Base-by-base conservation (phyloP, 2,329 filamentous ascomycete genomes). In the Leptographium radiaticola region DNA sequence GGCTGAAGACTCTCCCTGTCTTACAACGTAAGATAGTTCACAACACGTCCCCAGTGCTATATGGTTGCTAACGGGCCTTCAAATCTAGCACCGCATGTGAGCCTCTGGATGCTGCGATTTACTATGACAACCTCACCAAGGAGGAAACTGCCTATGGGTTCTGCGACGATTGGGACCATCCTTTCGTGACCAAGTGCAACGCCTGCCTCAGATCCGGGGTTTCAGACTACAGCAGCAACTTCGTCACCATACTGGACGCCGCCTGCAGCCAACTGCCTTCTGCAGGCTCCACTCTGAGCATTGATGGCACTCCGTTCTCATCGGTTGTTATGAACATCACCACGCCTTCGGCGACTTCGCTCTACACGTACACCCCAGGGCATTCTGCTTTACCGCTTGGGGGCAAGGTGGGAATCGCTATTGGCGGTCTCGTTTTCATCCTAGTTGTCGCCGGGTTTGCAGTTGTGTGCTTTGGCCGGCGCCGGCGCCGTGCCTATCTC, bases 341-440 rank as follows among this genome's bases (percentile, higher is more conserved):
- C 2, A 66, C 68, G 0, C 76, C 80, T 0, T 67, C 71, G 0
- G 66, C 72, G 0, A 66, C 67, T 0, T 65, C 69, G 9, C 63
- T 65, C 0, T 62, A 73, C 38, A 65, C 67, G 0, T 64, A 73
- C n/a, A 57, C 69, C 43, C 66, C 70, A 0, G 64, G 69, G 34
- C 71, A 72, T 61, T 73, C 75, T 0, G 70, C 76, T 0, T 62
- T 84, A 9, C 71, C 66, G 2, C 67, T 82, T 1, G 77, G 74
- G 6, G 75, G 71, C 13, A 77, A 80, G 53, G 77, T 81, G 0
- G 81, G 79, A 57, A 77, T 84, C 51, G 76, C 73, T 15, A 68
- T 78, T 25, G 79, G 73, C 6, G 73, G 69, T 0, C 58, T 83
- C 0, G 68, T 72, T 8, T 52, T 77, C 0, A 16, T 81, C 5